These are phyloP conservation scores for Eragrostis nindensis DNA, from an alignment of 176 grass and related monocot species.

Conservation along the genomic window DNA sequence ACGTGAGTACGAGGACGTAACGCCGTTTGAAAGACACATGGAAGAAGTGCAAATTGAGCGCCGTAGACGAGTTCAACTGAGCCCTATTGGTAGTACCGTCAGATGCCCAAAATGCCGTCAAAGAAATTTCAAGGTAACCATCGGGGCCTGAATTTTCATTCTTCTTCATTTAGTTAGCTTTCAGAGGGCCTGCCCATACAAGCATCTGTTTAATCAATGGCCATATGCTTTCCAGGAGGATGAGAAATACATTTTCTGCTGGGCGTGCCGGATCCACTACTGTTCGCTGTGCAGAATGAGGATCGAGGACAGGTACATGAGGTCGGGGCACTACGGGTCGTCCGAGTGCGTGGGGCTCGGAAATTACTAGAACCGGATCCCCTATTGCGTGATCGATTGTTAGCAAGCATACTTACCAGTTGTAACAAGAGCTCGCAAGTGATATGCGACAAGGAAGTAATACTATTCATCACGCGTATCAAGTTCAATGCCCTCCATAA, in stretches of 20 bases:
- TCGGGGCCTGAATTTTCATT: not conserved
- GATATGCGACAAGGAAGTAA: too few species aligned
- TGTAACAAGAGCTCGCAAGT: not conserved
- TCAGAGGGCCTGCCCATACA: not conserved
- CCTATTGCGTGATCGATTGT: not conserved
- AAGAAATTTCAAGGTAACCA: slow-evolving; percentile 22
- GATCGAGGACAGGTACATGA: slow-evolving; percentile 31
- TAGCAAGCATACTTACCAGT: not conserved
- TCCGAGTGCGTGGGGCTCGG: slow-evolving; percentile 25
- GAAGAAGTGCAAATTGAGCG: not conserved
- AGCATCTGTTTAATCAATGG: not conserved
- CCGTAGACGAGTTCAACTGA: not conserved
- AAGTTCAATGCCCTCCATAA: not conserved
- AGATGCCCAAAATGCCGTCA: slow-evolving; percentile 24
- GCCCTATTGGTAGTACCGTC: not conserved
- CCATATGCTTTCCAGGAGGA: slow-evolving; percentile 5
- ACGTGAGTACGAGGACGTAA: not conserved
- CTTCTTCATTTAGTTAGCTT: not conserved
- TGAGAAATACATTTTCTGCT: slow-evolving; percentile 56
- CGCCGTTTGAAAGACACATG: not conserved
- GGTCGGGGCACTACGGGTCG: slow-evolving; percentile 10
- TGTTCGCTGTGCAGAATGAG: slow-evolving; percentile 49
- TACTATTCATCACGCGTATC: not conserved
- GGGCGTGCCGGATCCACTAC: slow-evolving; percentile 51
- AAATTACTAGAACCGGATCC: not conserved